These are phyloP conservation scores for Choiromyces venosus DNA, from an alignment of 495 filamentous ascomycete species.

Conservation along the genomic window DNA sequence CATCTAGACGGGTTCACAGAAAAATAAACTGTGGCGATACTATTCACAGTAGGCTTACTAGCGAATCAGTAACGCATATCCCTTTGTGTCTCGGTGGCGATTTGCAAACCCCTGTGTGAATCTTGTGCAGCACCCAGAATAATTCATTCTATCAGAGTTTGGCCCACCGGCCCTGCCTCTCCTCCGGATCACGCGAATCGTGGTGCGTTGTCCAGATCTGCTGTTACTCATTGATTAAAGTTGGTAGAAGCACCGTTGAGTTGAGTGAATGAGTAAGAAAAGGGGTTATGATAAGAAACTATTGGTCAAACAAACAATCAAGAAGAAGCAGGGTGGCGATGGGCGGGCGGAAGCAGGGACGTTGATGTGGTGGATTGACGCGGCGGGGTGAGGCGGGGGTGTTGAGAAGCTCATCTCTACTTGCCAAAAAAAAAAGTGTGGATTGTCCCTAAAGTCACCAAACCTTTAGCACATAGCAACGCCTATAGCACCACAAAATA, in stretches of 20 bases:
- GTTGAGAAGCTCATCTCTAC: background rate
- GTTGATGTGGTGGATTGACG: background rate
- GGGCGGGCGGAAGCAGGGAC: background rate
- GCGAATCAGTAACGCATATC: too few species aligned
- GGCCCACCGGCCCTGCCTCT: background rate
- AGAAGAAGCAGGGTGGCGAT: background rate
- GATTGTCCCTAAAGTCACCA: too few species aligned
- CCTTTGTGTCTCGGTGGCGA: too few species aligned
- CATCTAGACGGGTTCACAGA: too few species aligned
- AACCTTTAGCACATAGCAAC: too few species aligned
- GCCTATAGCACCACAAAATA: too few species aligned
- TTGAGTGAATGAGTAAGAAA: background rate
- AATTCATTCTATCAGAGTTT: too few species aligned
- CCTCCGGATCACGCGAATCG: background rate
- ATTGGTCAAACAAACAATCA: background rate
- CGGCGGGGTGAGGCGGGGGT: background rate
- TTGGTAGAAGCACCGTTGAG: background rate
- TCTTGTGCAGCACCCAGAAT: too few species aligned
- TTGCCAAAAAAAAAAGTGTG: too few species aligned
- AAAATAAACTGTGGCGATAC: too few species aligned
- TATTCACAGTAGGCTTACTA: too few species aligned
- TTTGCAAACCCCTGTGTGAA: too few species aligned
- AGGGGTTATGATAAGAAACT: background rate
- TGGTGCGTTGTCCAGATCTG: background rate
- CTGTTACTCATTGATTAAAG: background rate